Percentiles rank a stretch among this genome's conserved stretches.
These are phyloP conservation scores for Diaporthe velutina DNA, from an alignment of 2,329 filamentous ascomycete species.

Conservation along the genomic window DNA sequence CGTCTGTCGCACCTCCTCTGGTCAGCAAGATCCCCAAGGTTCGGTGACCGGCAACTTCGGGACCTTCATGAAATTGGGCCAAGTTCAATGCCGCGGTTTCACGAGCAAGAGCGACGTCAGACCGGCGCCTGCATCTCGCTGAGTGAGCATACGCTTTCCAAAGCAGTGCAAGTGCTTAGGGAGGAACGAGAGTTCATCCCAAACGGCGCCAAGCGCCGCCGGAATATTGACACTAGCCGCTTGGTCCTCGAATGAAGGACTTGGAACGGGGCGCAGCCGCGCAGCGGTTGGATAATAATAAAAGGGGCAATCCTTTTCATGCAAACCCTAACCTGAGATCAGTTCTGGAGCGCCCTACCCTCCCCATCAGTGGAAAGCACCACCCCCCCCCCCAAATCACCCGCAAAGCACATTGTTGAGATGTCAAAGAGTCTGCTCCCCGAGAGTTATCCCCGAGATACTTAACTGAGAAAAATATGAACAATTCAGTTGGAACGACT, in stretches of 20 bases:
- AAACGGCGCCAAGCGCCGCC: background rate
- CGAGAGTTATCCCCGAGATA: too few species aligned
- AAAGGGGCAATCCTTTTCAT: background rate
- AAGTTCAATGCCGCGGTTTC: slow-evolving; percentile 19
- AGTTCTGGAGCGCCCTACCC: background rate
- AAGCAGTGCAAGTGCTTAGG: slow-evolving; percentile 17
- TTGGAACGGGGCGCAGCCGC: slow-evolving; percentile 16
- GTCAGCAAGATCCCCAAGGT: background rate
- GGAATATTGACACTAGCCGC: background rate
- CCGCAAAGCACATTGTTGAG: too few species aligned
- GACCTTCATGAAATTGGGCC: background rate
- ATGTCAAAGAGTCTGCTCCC: too few species aligned
- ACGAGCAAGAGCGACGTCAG: slow-evolving; percentile 9
- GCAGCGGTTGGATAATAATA: too few species aligned
- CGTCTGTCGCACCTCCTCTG: background rate
- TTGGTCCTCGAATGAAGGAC: background rate
- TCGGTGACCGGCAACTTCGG: slow-evolving; percentile 18
- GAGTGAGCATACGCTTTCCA: background rate
- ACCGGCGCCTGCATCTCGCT: slow-evolving; percentile 27
- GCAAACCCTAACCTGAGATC: background rate
- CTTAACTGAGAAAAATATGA: too few species aligned
- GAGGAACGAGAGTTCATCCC: slow-evolving; percentile 15
- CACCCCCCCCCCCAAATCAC: background rate
- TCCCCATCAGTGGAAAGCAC: background rate
- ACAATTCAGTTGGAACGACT: too few species aligned